These are phyloP conservation scores for Marasmius oreades DNA, from an alignment of 1,284 basidiomycete genomes.

Conservation along the genomic window DNA sequence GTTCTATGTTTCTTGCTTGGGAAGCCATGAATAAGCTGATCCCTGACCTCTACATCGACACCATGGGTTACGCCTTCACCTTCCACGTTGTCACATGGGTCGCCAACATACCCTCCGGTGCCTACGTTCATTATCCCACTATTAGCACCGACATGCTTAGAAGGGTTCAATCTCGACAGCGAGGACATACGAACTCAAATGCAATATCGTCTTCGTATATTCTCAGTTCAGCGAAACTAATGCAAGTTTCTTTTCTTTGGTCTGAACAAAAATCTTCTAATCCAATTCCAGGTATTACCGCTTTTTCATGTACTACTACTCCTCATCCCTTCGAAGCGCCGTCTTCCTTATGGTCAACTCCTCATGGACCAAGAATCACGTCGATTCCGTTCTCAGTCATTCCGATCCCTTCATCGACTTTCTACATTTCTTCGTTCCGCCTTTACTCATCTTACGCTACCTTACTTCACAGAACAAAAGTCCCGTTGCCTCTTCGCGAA, in stretches of 20 bases:
- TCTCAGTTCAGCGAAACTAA: constrained; percentile 67
- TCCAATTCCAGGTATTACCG: constrained; percentile 76
- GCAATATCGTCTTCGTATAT: constrained; percentile 57
- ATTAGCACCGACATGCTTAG: constrained; percentile 94
- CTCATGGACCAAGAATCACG: constrained; percentile 89
- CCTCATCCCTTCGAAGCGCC: constrained; percentile 69
- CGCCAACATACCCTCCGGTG: constrained; percentile 69
- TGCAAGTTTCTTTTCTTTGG: constrained; percentile 45
- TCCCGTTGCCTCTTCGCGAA: constrained; percentile 27
- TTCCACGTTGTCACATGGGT: constrained; percentile 75
- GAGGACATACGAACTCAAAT: constrained; percentile 68
- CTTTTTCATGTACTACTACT: constrained; percentile 83
- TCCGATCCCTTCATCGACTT: constrained; percentile 44
- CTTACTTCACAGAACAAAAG: constrained; percentile 16
- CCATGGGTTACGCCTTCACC: constrained; percentile 97
- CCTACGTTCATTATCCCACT: constrained; percentile 96
- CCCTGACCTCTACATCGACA: constrained; percentile 93
- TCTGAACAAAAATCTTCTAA: background rate
- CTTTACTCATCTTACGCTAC: constrained; percentile 23
- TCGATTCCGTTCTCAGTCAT: constrained; percentile 69
- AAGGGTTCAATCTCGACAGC: constrained; percentile 63
- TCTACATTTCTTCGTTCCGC: constrained; percentile 36
- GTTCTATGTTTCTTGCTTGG: constrained; percentile 80
- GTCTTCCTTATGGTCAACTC: constrained; percentile 92
- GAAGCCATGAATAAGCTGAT: constrained; percentile 76